These are phyloP conservation scores for Lomentospora prolificans DNA, from an alignment of 2,329 filamentous ascomycete genomes.

Conservation along the genomic window DNA sequence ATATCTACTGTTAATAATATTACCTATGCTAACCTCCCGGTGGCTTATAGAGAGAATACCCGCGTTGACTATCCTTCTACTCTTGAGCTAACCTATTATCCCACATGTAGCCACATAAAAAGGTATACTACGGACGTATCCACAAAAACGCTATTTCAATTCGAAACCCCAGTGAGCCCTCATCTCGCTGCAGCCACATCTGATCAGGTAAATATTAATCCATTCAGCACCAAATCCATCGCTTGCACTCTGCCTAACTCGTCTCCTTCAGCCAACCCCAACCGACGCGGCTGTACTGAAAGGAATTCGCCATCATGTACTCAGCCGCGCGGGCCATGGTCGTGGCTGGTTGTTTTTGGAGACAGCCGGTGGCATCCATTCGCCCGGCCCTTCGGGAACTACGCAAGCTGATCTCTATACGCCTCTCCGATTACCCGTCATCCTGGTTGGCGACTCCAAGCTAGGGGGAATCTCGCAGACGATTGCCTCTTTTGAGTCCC, in stretches of 20 bases:
- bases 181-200: constrained; percentile 55
- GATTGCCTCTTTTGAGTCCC: constrained; percentile 70
- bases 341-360: constrained; percentile 66
- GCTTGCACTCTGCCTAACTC: neutral
- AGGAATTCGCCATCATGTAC: too few relatives aligned
- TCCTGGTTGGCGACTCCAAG: constrained; percentile 65
- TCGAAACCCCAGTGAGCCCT: constrained; percentile 64
- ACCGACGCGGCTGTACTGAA: too few relatives aligned
- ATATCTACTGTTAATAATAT: neutral
- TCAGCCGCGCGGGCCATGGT: too few relatives aligned
- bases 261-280: constrained; percentile 6
- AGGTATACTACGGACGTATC: constrained; percentile 43
- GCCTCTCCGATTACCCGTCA: constrained; percentile 60
- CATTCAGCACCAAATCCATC: too few relatives aligned
- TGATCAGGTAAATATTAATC: constrained; percentile 26
- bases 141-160: constrained; percentile 56
- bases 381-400: constrained; percentile 64
- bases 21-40: too few relatives aligned
- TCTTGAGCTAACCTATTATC: neutral
- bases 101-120: constrained; percentile 47
- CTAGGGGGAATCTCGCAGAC: constrained; percentile 74
- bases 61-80: too few relatives aligned
- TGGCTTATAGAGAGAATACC: too few relatives aligned
- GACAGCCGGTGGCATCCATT: constrained; percentile 75
- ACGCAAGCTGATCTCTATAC: constrained; percentile 72